A percentile compares a stretch with the other conserved stretches of the same genome.
Evolutionary conservation across 2,329 filamentous ascomycete species (phyloP).

Genomic region (Beauveria caledonica): DNA sequence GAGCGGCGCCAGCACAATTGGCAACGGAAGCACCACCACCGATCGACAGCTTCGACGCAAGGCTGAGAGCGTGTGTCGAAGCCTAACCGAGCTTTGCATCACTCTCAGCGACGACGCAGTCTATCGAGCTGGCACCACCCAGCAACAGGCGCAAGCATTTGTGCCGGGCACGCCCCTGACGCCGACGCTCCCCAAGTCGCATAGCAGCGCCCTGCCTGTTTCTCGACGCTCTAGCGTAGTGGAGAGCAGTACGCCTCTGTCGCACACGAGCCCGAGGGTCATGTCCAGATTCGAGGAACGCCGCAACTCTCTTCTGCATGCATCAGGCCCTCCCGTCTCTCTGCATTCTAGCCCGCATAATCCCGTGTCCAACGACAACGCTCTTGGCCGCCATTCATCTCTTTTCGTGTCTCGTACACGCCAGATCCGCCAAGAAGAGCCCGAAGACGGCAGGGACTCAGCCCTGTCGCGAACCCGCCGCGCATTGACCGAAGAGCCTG

Average conservation of each 20-base stretch:
- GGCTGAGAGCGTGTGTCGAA: constrained; percentile 86
- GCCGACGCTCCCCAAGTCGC: constrained; percentile 37
- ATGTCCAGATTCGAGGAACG: constrained; percentile 47
- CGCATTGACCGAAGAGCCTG: constrained; percentile 39
- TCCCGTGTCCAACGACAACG: constrained; percentile 28
- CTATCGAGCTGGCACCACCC: constrained; percentile 18
- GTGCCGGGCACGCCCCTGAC: constrained; percentile 25
- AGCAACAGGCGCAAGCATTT: constrained; percentile 1
- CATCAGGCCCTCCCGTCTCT: constrained; percentile 38
- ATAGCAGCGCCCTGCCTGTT: constrained; percentile 24
- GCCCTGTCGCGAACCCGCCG: constrained; percentile 31
- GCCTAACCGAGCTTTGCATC: constrained; percentile 84
- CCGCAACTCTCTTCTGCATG: constrained; percentile 38
- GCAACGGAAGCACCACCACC: constrained; percentile 46
- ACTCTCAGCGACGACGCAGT: constrained; percentile 60
- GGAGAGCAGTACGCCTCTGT: constrained; percentile 32
- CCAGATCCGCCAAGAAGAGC: constrained; percentile 38
- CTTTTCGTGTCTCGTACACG: constrained; percentile 36
- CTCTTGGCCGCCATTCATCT: constrained; percentile 42
- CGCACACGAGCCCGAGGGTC: constrained; percentile 37
- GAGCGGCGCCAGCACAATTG: constrained; percentile 55
- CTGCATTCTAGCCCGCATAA: constrained; percentile 32
- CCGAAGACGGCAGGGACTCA: constrained; percentile 33
- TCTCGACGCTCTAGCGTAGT: constrained; percentile 35
- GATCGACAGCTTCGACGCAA: constrained; percentile 85